Evolutionary conservation across 2,329 filamentous ascomycete genomes (phyloP).

Genomic region (Fusarium albidum): DNA sequence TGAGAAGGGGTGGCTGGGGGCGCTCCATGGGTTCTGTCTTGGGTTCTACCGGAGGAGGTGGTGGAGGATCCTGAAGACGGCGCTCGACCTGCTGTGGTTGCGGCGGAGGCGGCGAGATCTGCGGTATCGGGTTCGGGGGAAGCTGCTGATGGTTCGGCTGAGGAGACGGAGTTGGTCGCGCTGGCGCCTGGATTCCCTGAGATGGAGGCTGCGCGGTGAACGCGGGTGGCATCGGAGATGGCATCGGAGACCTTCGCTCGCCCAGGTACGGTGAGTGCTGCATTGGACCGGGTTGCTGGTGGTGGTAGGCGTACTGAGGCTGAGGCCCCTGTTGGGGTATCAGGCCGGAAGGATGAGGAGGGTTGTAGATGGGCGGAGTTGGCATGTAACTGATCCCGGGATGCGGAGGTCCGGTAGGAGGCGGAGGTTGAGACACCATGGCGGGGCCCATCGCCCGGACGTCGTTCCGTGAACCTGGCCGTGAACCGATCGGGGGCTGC

Average conservation of each 20-base stretch:
- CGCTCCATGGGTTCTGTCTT: slow-evolving; percentile 59
- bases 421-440: slow-evolving; percentile 69
- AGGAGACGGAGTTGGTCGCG: slow-evolving; percentile 66
- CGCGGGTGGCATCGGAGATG: slow-evolving; percentile 70
- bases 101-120: slow-evolving; percentile 63
- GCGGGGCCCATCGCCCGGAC: slow-evolving; percentile 78
- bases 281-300: slow-evolving; percentile 24
- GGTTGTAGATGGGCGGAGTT: slow-evolving; percentile 86
- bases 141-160: slow-evolving; percentile 63
- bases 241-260: slow-evolving; percentile 64
- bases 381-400: slow-evolving; percentile 82
- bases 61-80: slow-evolving; percentile 60
- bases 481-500: slow-evolving; percentile 75
- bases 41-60: slow-evolving; percentile 59
- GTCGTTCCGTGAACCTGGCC: slow-evolving; percentile 78
- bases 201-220: slow-evolving; percentile 68
- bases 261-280: slow-evolving; percentile 77
- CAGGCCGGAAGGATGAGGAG: slow-evolving; percentile 44
- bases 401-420: slow-evolving; percentile 63
- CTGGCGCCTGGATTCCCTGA: slow-evolving; percentile 53
- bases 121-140: slow-evolving; percentile 56
- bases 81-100: slow-evolving; percentile 48
- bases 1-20: slow-evolving; percentile 56
- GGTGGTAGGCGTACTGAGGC: slow-evolving; percentile 35
- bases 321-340: slow-evolving; percentile 34